Percentiles rank a stretch among this genome's conserved stretches.
These are phyloP conservation scores for Pythium phragmitis DNA, from an alignment of 352 stramenopile genomes.

Conservation along the genomic window DNA sequence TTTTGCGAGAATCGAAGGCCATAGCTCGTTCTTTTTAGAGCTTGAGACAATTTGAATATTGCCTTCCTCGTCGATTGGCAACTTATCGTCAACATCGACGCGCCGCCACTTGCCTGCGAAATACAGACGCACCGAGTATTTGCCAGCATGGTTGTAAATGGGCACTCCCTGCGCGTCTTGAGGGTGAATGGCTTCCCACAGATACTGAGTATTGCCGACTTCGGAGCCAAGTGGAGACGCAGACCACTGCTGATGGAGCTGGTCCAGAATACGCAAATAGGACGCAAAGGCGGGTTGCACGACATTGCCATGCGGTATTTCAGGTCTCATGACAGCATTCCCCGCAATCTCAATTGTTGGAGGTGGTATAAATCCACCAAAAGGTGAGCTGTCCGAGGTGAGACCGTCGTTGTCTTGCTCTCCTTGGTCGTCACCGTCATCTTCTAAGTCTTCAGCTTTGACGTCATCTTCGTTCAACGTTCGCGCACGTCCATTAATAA, in stretches of 20 bases:
- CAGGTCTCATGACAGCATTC: slow-evolving; percentile 57
- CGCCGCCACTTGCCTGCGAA: slow-evolving; percentile 70
- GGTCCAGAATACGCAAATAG: slow-evolving; percentile 66
- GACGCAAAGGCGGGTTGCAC: slow-evolving; percentile 64
- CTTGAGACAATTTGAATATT: slow-evolving; percentile 61
- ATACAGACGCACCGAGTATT: slow-evolving; percentile 75
- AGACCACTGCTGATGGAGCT: slow-evolving; percentile 36
- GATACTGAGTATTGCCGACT: slow-evolving; percentile 31
- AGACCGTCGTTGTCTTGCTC: slow-evolving; percentile 13
- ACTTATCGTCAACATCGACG: slow-evolving; percentile 66
- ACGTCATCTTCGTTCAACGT: slow-evolving; percentile 57
- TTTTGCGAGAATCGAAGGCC: slow-evolving; percentile 64
- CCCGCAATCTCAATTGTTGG: slow-evolving; percentile 50
- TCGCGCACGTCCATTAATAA: slow-evolving; percentile 65
- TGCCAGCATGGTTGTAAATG: slow-evolving; percentile 66
- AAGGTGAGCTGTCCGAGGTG: slow-evolving; percentile 43
- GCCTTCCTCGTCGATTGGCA: slow-evolving; percentile 51
- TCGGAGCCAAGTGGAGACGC: not conserved
- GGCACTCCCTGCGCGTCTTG: slow-evolving; percentile 49
- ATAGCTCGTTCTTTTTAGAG: slow-evolving; percentile 63
- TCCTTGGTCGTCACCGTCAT: slow-evolving; percentile 71
- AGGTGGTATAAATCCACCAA: slow-evolving; percentile 46
- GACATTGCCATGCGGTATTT: slow-evolving; percentile 60
- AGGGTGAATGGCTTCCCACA: slow-evolving; percentile 77
- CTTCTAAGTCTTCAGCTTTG: slow-evolving; percentile 61